Conservation (phyloP, 2,329 filamentous ascomycete genomes). For the Trichophaea hybrida region DNA sequence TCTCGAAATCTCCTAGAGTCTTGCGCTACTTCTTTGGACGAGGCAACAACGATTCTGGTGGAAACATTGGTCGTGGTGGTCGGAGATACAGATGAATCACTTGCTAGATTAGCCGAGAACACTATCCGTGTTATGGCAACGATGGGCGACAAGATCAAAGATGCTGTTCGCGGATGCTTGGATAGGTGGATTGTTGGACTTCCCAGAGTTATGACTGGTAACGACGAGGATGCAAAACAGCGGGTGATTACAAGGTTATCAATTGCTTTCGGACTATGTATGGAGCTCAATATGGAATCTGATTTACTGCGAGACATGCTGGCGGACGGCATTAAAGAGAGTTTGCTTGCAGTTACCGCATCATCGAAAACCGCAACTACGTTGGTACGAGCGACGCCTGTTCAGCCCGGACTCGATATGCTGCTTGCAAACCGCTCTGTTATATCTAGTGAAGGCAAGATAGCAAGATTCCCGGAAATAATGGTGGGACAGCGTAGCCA, state of each 20-base stretch:
- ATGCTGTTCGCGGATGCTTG: conserved; percentile 25
- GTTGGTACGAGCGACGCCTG: not conserved
- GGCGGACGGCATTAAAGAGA: conserved; percentile 57
- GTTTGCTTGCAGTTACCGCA: conserved; percentile 30
- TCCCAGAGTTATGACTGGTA: conserved; percentile 66
- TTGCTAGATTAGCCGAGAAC: conserved; percentile 20
- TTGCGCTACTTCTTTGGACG: conserved; percentile 57
- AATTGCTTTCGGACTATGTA: conserved; percentile 53
- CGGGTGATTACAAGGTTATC: conserved; percentile 62
- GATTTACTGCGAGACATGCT: conserved; percentile 53
- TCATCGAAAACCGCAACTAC: not conserved
- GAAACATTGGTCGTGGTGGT: conserved; percentile 66
- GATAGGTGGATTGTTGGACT: conserved; percentile 61
- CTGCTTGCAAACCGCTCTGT: not conserved
- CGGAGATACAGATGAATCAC: conserved; percentile 36
- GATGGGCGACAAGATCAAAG: conserved; percentile 25
- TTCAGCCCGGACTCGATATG: not conserved
- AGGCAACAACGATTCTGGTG: conserved; percentile 56
- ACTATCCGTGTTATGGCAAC: conserved; percentile 19
- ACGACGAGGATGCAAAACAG: conserved; percentile 64
- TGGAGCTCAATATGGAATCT: conserved; percentile 48
- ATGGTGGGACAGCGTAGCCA: conserved; percentile 53
- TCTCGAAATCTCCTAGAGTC: conserved; percentile 65
- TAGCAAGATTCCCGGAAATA: conserved; percentile 14
- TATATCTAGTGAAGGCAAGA: conserved; percentile 14